Base-by-base conservation (phyloP, 371 early-diverging fungal genomes). In the Apophysomyces trapeziformis region DNA sequence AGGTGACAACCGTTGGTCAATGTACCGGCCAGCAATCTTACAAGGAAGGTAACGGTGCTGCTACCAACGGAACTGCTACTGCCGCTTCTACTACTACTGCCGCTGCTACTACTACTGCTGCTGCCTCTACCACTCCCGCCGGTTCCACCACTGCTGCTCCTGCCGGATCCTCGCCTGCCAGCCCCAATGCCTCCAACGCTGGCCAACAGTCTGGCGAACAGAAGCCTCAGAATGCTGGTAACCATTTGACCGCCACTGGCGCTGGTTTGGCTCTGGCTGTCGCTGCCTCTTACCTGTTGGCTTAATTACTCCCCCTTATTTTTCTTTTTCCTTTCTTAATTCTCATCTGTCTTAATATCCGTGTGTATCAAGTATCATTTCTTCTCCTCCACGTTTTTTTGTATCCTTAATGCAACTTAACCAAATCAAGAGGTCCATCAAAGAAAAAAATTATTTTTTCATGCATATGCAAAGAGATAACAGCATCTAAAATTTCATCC, bases 1-100 rank as follows among this genome's bases (percentile, higher is more conserved):
- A 74, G 7, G 79, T 80, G 0, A 73, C 74, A 9, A 74, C 83
- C 5, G 79, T 83, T 18, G 83, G 80, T 41, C 46, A 68, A 39
- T 83, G 83, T 66, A 61, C 66, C 38, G 76, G 76, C 57, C 71
- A 76, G 18, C 46, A 68, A 57, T 75, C 76, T 1, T 80, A 80
- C 64, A 79, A 78, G 67, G 79, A 82, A 74, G 60, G 64, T 18
- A 64, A 65, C 35, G 36, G 46, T 37, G 66, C 63, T 39, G 61
- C 63, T 36, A 64, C 69, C 26, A 46, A 58, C 45, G 47, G 63
- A 9, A 44, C 64, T 16, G 57, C 61, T 36, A 45, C 73, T 32
- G 32, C 64, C 13, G 43, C 68, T 12, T 35, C 72, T 58, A 37
- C 67, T 36, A 38, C 70, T 45, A 46, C 71, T 1, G 56, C 72